Base-by-base conservation (phyloP, 2,329 filamentous ascomycete genomes). In the Gyromitra esculenta region DNA sequence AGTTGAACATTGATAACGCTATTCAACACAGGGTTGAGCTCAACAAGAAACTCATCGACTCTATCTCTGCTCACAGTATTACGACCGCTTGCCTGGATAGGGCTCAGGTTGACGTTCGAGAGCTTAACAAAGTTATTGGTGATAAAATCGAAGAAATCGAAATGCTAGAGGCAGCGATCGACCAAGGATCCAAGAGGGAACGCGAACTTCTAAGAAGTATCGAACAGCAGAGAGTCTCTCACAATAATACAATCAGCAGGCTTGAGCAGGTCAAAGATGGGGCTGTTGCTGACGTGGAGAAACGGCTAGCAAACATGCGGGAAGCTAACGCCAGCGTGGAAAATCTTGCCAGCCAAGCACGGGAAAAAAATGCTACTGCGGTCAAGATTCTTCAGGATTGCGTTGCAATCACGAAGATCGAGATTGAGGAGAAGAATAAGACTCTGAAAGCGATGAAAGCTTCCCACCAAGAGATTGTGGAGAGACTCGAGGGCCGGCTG, bases 71-170 rank as follows among this genome's bases (percentile, higher is more conserved):
- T 13, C 41, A 66, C 21, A 56, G 63, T 21, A 39, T 41, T 21
- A 48, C 64, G 7, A 18, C 57, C 11, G 37, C 31, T 15, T 59
- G 39, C 41, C 60, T 77, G 31, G 41, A 50, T 7, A 56, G 56
- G 13, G 63, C 70, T 41, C 71, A 54, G n/a, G 39, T 39, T 15
- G 50, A 66, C 7, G 69, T 77, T 13, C 35, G 48, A 13, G 59
- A 60, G 45, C 68, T 76, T 45, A 39, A 35, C 21, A 50, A 59
- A 11, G 37, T 25, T 18, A 66, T 78, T 13, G 13, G 57, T 7
- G 50, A 72, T 18, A 78, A 75, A 41, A 48, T 73, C n/a, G 18
- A 72, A 41, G 64, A 72, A 50, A 75, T 79, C 11, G 57, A 62
- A 21, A 48, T 37, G 7, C 43, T 79, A 11, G 57, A 64, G 31